Base-by-base conservation (phyloP, 2,329 filamentous ascomycete genomes). In the Fusarium sp. region DNA sequence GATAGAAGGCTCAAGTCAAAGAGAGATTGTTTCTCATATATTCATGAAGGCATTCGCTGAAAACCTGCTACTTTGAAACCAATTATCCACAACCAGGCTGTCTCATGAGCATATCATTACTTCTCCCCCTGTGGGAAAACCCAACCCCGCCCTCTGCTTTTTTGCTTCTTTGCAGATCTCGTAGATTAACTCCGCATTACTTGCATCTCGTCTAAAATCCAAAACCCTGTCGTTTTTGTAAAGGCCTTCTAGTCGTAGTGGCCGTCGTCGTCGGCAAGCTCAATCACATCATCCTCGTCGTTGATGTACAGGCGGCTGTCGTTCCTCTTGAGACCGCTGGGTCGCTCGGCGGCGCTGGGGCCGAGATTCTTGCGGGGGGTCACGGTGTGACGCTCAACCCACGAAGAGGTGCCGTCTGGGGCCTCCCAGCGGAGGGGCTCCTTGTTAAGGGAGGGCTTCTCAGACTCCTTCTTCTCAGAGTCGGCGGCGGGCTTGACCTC, bases 311-410 rank as follows among this genome's bases (percentile, higher is more conserved):
- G 42, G 9, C 62, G 61, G 67, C 78, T 79, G 25, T 78, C 71
- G 35, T 79, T 79, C 45, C 77, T 74, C 69, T 73, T 72, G 10
- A 76, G 7, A 5, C 61, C 68, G 5, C 25, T 62, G 27, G 61
- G 73, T 64, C 64, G 69, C 18, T 60, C 58, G 38, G 63, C 63
- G 20, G 25, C 64, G 18, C 47, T 64, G 16, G 68, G 36, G 13
- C 63, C 45, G 27, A 64, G 65, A 2, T 36, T 50, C 66, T 78
- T 77, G 58, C 70, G 70, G 22, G 66, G 69, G 22, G 71, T 75
- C 22, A 84, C 78, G 16, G 65, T 70, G 61, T 84, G 82, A 42
- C 74, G 68, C 78, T 84, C 83, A 33, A 84, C 83, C 82, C 82
- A 84, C 63, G 80, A 82, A 11, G 80, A 72, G 47, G 75, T 73